These are phyloP conservation scores for Chrysanthemum lavandulifolium DNA, from an alignment of 129 eudicot genomes.

Conservation along the genomic window DNA sequence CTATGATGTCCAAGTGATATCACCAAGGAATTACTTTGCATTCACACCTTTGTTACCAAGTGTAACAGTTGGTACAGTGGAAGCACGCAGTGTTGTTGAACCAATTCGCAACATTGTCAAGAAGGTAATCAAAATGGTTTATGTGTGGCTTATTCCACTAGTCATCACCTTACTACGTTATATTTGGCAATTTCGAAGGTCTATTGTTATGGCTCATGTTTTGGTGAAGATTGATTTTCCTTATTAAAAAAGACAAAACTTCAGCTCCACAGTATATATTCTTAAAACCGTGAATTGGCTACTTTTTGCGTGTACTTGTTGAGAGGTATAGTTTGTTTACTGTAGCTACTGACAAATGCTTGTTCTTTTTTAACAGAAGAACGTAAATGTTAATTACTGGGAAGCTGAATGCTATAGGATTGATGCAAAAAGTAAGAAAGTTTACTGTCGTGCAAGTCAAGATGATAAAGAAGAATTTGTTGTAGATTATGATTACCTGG, in stretches of 20 bases:
- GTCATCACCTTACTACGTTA: not conserved
- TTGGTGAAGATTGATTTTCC: not conserved
- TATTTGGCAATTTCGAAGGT: not conserved
- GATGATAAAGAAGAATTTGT: slow-evolving; percentile 56
- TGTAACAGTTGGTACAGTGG: slow-evolving; percentile 93
- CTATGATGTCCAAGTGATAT: slow-evolving; percentile 84
- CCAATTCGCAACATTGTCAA: slow-evolving; percentile 84
- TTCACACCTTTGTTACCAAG: slow-evolving; percentile 96
- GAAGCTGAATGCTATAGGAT: slow-evolving; percentile 91
- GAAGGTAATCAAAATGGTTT: slow-evolving; percentile 30
- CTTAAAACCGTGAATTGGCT: not conserved
- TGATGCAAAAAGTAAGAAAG: slow-evolving; percentile 76
- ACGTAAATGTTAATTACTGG: slow-evolving; percentile 55
- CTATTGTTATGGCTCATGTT: not conserved
- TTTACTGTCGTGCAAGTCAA: slow-evolving; percentile 59
- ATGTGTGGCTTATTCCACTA: not conserved
- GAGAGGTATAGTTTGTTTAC: not conserved
- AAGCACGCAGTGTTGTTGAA: slow-evolving; percentile 89
- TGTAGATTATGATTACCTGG: slow-evolving; percentile 81
- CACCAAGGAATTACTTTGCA: slow-evolving; percentile 93
- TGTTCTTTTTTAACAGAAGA: slow-evolving; percentile 51
- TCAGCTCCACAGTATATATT: not conserved
- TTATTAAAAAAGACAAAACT: not conserved
- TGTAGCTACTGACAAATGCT: slow-evolving; percentile 23
- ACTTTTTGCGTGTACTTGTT: slow-evolving; percentile 5